These are phyloP conservation scores for Capsicum baccatum DNA, from an alignment of 257 asterid species.

Conservation along the genomic window DNA sequence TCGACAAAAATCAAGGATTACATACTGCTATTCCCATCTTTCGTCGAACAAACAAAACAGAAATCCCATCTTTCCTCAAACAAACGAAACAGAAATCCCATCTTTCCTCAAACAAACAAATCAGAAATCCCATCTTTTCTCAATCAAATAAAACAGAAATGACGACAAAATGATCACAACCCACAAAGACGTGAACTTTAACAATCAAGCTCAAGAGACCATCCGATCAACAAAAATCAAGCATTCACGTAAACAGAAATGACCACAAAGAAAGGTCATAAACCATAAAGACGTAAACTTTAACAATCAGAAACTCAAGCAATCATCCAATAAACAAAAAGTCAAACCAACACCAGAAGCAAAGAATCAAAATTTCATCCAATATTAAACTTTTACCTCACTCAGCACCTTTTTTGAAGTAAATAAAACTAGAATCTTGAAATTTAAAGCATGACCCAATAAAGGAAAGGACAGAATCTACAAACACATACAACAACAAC, in stretches of 20 bases:
- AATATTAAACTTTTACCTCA: constrained; percentile 7
- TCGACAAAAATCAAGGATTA: background rate
- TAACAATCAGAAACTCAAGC: no score
- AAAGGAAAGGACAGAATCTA: background rate
- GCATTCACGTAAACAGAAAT: no score
- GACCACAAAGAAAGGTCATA: no score
- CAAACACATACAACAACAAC: background rate
- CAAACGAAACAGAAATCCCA: background rate
- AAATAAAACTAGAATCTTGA: constrained; percentile 31
- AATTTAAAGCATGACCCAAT: background rate
- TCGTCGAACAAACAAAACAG: no score
- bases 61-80: background rate
- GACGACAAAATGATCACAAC: background rate
- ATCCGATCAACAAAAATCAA: constrained; percentile 4
- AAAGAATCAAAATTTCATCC: no score
- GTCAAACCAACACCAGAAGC: no score
- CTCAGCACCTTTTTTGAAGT: background rate
- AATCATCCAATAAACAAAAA: no score
- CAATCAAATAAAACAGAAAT: background rate
- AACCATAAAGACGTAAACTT: no score
- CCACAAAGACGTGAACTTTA: background rate
- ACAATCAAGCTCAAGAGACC: background rate
- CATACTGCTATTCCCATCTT: background rate
- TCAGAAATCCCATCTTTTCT: no score
- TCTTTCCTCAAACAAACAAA: no score